Evolutionary conservation across 2,329 filamentous ascomycete genomes (phyloP).

Genomic region (Ampelomyces quisqualis): DNA sequence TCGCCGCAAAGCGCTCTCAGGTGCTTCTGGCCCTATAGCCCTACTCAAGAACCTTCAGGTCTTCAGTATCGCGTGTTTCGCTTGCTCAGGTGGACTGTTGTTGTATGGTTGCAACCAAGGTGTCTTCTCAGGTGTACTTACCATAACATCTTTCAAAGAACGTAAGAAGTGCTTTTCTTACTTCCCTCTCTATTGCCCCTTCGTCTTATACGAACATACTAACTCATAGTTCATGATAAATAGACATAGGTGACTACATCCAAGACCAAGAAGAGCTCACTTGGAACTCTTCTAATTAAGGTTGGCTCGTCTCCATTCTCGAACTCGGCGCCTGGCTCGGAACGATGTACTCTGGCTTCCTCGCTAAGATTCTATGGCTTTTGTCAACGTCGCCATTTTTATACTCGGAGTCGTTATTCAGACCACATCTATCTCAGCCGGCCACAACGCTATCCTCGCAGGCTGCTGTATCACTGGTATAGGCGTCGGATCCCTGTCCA

Average conservation of each 20-base stretch:
- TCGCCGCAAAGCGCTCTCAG: constrained; percentile 45
- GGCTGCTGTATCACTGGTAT: constrained; percentile 73
- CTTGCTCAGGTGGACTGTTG: constrained; percentile 53
- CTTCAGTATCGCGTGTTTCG: constrained; percentile 57
- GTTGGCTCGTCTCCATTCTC: constrained; percentile 61
- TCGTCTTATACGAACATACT: too few species aligned
- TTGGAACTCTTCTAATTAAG: constrained; percentile 45
- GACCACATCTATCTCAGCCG: constrained; percentile 54
- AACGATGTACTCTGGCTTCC: constrained; percentile 65
- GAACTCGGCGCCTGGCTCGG: constrained; percentile 76
- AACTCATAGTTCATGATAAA: too few species aligned
- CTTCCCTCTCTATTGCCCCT: too few species aligned
- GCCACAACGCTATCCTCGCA: constrained; percentile 62
- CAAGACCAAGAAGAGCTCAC: constrained; percentile 24
- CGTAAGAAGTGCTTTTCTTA: too few species aligned
- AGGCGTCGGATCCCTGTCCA: constrained; percentile 67
- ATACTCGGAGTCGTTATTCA: constrained; percentile 70
- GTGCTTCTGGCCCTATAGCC: constrained; percentile 48
- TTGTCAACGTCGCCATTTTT: constrained; percentile 67
- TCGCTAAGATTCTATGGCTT: constrained; percentile 67
- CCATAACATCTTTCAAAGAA: constrained; percentile 50
- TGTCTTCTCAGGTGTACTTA: constrained; percentile 69
- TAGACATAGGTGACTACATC: constrained; percentile 47
- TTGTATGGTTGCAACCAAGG: constrained; percentile 75
- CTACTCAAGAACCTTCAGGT: constrained; percentile 55